Percentiles rank a stretch among this genome's conserved stretches.
phyloP scores from a whole-genome alignment of 352 stramenopile species.

The Globisporangium barbulae region DNA sequence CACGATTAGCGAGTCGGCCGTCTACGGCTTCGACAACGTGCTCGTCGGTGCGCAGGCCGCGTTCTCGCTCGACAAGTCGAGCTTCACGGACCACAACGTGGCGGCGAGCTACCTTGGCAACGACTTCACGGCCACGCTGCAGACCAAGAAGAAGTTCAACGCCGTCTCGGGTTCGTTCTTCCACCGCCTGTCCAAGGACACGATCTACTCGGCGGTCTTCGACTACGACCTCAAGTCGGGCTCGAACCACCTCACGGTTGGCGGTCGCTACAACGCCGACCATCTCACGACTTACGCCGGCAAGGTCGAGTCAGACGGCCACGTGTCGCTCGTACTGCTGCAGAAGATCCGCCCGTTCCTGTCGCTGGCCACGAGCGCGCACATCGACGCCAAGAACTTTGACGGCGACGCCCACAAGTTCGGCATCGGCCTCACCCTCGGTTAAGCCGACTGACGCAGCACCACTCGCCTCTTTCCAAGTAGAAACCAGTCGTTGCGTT shows the following conservation, averaged over 20 bases:
- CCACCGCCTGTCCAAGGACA: slow-evolving; percentile 78
- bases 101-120: slow-evolving; percentile 69
- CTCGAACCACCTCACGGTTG: slow-evolving; percentile 76
- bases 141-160: slow-evolving; percentile 89
- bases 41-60: slow-evolving; percentile 64
- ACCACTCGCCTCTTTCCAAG: neutral
- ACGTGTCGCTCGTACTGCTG: slow-evolving; percentile 81
- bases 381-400: slow-evolving; percentile 91
- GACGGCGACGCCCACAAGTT: slow-evolving; percentile 90
- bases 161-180: slow-evolving; percentile 78
- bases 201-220: slow-evolving; percentile 85
- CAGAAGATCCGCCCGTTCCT: slow-evolving; percentile 87
- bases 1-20: slow-evolving; percentile 56
- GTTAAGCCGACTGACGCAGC: slow-evolving; percentile 39
- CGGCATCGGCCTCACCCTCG: slow-evolving; percentile 83
- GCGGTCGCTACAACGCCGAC: slow-evolving; percentile 81
- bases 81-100: slow-evolving; percentile 83
- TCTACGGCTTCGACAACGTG: slow-evolving; percentile 81
- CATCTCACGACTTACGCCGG: slow-evolving; percentile 78
- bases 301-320: slow-evolving; percentile 86
- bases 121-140: slow-evolving; percentile 74
- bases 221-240: slow-evolving; percentile 88
- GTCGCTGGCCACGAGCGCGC: slow-evolving; percentile 76
- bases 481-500: slow-evolving; percentile 8
- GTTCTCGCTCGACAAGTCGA: slow-evolving; percentile 82